Conservation (phyloP, 495 filamentous ascomycete genomes). For the Haplographium delicatum region DNA sequence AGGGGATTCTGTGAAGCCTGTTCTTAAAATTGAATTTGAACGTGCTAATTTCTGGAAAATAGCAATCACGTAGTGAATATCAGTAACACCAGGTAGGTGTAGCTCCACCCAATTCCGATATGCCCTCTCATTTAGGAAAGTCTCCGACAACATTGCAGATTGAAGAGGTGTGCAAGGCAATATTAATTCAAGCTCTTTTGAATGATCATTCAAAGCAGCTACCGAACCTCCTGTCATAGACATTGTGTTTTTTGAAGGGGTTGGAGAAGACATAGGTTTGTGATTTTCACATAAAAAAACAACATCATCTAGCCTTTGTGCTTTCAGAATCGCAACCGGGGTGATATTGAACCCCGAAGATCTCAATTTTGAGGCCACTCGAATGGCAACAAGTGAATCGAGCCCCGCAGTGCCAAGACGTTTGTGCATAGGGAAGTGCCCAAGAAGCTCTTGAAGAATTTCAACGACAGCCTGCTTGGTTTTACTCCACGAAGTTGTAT, state of each 20-base stretch:
- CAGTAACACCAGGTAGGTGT: slow-evolving; percentile 33
- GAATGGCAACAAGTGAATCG: slow-evolving; percentile 70
- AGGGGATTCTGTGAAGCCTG: slow-evolving; percentile 56
- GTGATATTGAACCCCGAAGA: slow-evolving; percentile 42
- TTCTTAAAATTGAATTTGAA: slow-evolving; percentile 60
- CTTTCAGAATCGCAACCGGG: slow-evolving; percentile 52
- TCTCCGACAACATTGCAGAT: slow-evolving; percentile 71
- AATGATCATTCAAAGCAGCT: slow-evolving; percentile 10
- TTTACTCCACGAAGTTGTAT: slow-evolving; percentile 28
- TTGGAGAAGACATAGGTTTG: not conserved
- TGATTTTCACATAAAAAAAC: slow-evolving; percentile 14
- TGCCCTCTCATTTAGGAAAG: slow-evolving; percentile 41
- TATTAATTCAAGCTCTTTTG: slow-evolving; percentile 42
- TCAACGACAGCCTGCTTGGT: slow-evolving; percentile 43
- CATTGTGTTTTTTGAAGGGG: not conserved
- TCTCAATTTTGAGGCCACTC: slow-evolving; percentile 54
- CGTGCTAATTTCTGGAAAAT: slow-evolving; percentile 45
- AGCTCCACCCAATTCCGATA: slow-evolving; percentile 76
- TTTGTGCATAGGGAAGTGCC: slow-evolving; percentile 32
- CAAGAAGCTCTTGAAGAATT: slow-evolving; percentile 43
- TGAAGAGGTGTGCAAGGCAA: slow-evolving; percentile 65
- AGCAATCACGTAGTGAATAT: slow-evolving; percentile 30
- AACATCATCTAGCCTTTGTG: slow-evolving; percentile 34
- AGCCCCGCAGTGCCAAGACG: slow-evolving; percentile 52
- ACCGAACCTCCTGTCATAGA: not conserved